These are phyloP conservation scores for Diaporthe sp. DNA, from an alignment of 2,329 filamentous ascomycete species.

Conservation along the genomic window DNA sequence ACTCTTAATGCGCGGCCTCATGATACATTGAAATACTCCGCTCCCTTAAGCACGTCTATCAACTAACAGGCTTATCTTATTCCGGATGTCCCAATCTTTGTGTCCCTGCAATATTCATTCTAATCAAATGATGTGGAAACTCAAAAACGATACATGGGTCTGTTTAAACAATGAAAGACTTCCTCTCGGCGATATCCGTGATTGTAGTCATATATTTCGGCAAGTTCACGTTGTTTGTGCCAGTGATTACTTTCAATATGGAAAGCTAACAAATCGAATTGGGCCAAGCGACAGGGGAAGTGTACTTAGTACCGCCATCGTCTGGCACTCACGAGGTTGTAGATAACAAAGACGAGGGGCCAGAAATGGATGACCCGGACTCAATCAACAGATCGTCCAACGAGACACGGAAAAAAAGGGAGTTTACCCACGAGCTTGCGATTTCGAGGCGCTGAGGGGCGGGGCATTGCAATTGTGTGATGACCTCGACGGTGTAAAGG, in stretches of 20 bases:
- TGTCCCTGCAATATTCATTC: background rate
- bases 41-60: no score
- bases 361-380: background rate
- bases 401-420: slow-evolving; percentile 1
- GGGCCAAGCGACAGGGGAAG: background rate
- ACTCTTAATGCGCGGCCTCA: no score
- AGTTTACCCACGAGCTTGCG: slow-evolving; percentile 57
- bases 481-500: slow-evolving; percentile 60
- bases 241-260: background rate
- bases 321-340: background rate
- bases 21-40: no score
- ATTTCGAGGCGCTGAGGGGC: slow-evolving; percentile 53
- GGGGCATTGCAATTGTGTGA: slow-evolving; percentile 60
- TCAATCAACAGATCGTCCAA: background rate
- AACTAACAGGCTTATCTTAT: no score
- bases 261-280: background rate
- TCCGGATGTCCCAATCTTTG: background rate
- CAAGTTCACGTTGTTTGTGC: background rate
- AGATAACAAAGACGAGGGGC: background rate
- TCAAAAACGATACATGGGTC: background rate
- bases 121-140: background rate
- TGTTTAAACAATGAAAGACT: background rate
- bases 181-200: background rate
- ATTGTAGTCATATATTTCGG: background rate
- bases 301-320: background rate